phyloP scores from a whole-genome alignment of 2,329 filamentous ascomycete genomes.

The Hypoxylon sp. region DNA sequence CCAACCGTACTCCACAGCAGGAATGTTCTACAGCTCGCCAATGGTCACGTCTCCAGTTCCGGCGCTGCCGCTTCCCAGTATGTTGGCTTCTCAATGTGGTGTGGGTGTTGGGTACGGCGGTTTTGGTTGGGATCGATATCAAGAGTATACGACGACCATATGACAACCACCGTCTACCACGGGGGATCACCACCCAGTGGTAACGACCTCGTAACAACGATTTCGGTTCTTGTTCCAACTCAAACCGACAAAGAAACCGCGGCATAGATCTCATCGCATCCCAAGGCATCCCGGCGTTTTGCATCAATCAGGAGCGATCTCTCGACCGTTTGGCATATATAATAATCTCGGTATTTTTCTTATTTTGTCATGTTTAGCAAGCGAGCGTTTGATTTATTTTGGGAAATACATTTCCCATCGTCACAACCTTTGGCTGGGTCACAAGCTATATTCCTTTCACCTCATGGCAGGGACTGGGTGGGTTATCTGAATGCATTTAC shows the following conservation, averaged over 20 bases:
- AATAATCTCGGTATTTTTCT: conserved; percentile 48
- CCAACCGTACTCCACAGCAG: conserved; percentile 79
- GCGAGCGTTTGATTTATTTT: conserved; percentile 56
- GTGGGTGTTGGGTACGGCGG: conserved; percentile 79
- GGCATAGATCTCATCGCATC: conserved; percentile 45
- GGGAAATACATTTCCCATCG: conserved; percentile 47
- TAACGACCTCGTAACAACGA: conserved; percentile 57
- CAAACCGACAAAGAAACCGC: conserved; percentile 43
- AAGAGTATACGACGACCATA: conserved; percentile 88
- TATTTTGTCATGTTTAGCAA: conserved; percentile 53
- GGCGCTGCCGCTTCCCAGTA: conserved; percentile 84
- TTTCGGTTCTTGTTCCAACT: conserved; percentile 42
- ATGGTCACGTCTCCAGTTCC: conserved; percentile 80
- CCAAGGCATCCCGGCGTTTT: conserved; percentile 50
- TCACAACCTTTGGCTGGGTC: conserved; percentile 64
- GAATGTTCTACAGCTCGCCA: conserved; percentile 84
- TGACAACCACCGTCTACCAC: conserved; percentile 73
- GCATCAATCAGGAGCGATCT: conserved; percentile 53
- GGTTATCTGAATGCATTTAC: conserved; percentile 67
- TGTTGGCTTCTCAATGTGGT: conserved; percentile 87
- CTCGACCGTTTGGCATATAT: conserved; percentile 47
- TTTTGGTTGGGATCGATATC: conserved; percentile 89
- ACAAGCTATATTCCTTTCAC: conserved; percentile 56
- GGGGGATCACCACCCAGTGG: conserved; percentile 61
- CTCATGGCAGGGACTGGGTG: conserved; percentile 67